Conservation (phyloP, 768 basidiomycete species). For the Infundibulicybe gibba region DNA sequence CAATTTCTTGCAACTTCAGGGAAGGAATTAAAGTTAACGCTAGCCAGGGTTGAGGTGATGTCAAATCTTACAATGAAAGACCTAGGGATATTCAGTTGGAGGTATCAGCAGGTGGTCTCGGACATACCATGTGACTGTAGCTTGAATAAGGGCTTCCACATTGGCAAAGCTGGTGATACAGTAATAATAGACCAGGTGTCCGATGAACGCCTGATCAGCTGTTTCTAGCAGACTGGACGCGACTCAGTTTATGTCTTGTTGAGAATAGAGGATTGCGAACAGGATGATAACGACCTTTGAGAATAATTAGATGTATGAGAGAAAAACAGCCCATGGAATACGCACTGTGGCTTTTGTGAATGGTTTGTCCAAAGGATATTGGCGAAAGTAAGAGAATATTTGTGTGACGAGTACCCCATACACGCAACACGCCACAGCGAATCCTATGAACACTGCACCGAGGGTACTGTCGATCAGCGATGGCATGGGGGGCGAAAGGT, state of each 20-base stretch:
- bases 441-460: slow-evolving; percentile 60
- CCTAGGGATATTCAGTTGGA: slow-evolving; percentile 23
- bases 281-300: slow-evolving; percentile 34
- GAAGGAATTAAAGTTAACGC: slow-evolving; percentile 1
- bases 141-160: slow-evolving; percentile 27
- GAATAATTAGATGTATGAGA: not conserved
- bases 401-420: slow-evolving; percentile 56
- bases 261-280: slow-evolving; percentile 16
- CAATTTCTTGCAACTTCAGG: slow-evolving; percentile 40
- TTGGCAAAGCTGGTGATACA: slow-evolving; percentile 41
- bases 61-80: slow-evolving; percentile 38
- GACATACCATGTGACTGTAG: slow-evolving; percentile 42
- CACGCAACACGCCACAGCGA: slow-evolving; percentile 45
- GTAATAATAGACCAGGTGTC: slow-evolving; percentile 55
- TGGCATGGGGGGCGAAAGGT: slow-evolving; percentile 4
- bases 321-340: slow-evolving; percentile 5
- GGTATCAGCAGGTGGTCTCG: too few species aligned
- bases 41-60: not conserved
- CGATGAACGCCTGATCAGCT: slow-evolving; percentile 53
- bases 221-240: slow-evolving; percentile 45
- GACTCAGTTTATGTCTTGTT: not conserved
- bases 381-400: slow-evolving; percentile 49
- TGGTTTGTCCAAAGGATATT: slow-evolving; percentile 49
- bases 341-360: slow-evolving; percentile 51
- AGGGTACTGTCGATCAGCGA: slow-evolving; percentile 43